Evolutionary conservation across 2,329 filamentous ascomycete genomes (phyloP), one percentile per base, ranked within the genome.

Genomic region (Botryotinia globosa): DNA sequence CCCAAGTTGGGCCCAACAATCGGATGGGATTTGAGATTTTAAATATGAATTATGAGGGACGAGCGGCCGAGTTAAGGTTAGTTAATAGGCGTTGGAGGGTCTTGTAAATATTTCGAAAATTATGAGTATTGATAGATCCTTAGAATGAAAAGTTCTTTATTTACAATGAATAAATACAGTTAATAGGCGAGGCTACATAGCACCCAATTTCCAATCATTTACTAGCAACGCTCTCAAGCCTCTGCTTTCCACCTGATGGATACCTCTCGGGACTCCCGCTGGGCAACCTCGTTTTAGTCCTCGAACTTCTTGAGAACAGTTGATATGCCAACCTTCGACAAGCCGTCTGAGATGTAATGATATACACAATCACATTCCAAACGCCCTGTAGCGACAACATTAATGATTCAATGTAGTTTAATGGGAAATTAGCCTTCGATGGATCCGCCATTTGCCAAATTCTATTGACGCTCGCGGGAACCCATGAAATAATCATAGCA

Each of bases 1-100:
- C 95, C 95, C 29, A 92, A 87, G 77, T 83, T 99, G 75, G 95
- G 96, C 0, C 96, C 96, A 12, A 86, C 92, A 85, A 98, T 99
- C 82, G 94, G 88, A 73, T 91, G 89, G 89, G 89, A 91, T 77
- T 80, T 91, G 78, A 85, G 89, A 48, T 91, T 91, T 78, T 89
- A 85, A 62, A 71, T 65, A 32, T 42, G 51, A 29, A 29, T 56
- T 56, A 56, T 56, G n/a, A 56, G 51, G n/a, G 29, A 56, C 51
- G 42, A 29, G 10, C 9, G 29, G 22, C 10, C 37, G 42, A 64
- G 37, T 64, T 39, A 44, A 44, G 4, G 22, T n/a, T n/a, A n/a
- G 32, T 10, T 39, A 25, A 37, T 2, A 6, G 44, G 68, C 34
- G 56, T 64, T 64, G 12, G 18, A 68, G 54, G 65, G 37, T 51